Evolutionary conservation across 306 rosid species (phyloP), one percentile per base, ranked within the genome.

Genomic region (Luffa acutangula): DNA sequence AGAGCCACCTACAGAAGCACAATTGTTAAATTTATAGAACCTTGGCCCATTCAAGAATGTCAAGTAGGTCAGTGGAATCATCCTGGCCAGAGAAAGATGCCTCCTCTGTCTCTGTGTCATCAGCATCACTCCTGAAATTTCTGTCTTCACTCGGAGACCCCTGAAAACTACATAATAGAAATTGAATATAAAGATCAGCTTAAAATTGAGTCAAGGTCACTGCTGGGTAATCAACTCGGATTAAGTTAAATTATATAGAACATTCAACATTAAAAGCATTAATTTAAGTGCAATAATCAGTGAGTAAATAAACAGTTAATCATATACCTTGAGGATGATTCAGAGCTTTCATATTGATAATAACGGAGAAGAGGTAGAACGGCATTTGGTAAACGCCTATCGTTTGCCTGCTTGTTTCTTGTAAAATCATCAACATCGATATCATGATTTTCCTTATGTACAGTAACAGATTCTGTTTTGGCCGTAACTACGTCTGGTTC

Each of bases 11-110:
- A 6, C 76, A 21, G 18, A 80, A 65, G 48, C 49, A 14, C 67
- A 34, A 48, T 48, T 73, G 67, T 80, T 76, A 46, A 3, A 86
- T 82, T 73, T 31, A 74, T 48, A 82, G 83, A 74, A 96, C 99
- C 97, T 93, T 96, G 11, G 99, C 98, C 98, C 99, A 93, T 85
- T 93, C 94, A 84, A 96, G 93, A 84, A 96, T 93, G 80, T 88
- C 96, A 83, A 82, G 75, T 41, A 91, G 93, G 80, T 93, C 99
- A 81, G 82, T 87, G 79, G 93, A 83, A 83, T 96, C 98, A 48
- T 96, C 99, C 88, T 87, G 99, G 81, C 97, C 99, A 13, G 99
- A 96, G 88, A 88, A 59, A 78, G 99, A 91, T 42, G 97, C 90
- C 83, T 93, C 99, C 80, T 93, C 99, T 7, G 96, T 91, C 83